Base-by-base conservation (phyloP, 331 rosid species). In the Acacia pycnantha region DNA sequence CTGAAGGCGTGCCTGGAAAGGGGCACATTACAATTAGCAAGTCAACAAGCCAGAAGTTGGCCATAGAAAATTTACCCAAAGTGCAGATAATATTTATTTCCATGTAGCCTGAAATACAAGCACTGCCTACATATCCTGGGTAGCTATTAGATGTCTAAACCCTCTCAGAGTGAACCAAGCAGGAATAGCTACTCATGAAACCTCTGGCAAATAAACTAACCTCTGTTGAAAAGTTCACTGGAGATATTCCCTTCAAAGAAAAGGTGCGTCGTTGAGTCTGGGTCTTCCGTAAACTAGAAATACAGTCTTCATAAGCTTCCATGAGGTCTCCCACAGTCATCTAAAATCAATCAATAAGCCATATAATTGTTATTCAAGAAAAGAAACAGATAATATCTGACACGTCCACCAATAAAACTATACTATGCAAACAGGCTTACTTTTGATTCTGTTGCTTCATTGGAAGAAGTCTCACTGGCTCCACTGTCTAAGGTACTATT, bases 181-280 rank as follows among this genome's bases (percentile, higher is more conserved):
- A 27, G 53, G 70, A 54, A 80, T 73, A 80, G 79, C 73, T 66
- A 74, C 61, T 21, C 79, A 53, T 8, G 82, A 13, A 56, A 85
- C 48, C 76, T 65, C 66, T 70, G 43, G 58, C 47, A 61, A 48
- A 33, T 27, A 24, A 73, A 68, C 71, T 82, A 84, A 89, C 99
- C 98, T 92, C 92, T 78, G 88, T 96, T 11, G 99, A 84, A 81
- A 94, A 94, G 88, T 92, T 96, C 85, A 90, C 97, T 0, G 99
- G 99, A 40, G 94, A 81, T 67, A 94, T 88, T 85, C 87, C 89
- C 88, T 88, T 92, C 86, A 96, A 85, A 87, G 98, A 96, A 70
- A 89, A 0, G n/a, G 64, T 43, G 31, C 95, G 97, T 53, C 98
- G 84, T 7, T 66, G 81, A 69, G 91, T 54, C 81, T 96, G 98